A percentile compares a stretch with the other conserved stretches of the same genome.
Conservation (phyloP, 2,329 filamentous ascomycete species). For the Scleromitrula shiraiana region DNA sequence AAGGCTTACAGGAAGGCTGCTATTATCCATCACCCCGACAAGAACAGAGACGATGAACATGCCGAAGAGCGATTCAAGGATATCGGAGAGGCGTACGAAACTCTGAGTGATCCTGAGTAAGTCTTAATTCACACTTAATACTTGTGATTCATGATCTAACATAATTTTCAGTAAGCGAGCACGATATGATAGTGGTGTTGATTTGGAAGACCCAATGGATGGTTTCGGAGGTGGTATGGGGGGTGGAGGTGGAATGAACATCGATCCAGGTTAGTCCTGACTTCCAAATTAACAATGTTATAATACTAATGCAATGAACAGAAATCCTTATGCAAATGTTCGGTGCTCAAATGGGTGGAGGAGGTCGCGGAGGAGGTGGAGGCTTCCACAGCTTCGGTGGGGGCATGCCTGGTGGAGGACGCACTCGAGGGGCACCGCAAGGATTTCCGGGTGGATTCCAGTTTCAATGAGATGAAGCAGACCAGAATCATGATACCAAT, state of each 20-base stretch:
- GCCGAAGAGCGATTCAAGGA: constrained; percentile 96
- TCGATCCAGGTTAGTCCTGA: constrained; percentile 22
- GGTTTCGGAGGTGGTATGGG: constrained; percentile 56
- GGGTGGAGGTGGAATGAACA: constrained; percentile 36
- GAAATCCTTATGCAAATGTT: constrained; percentile 32
- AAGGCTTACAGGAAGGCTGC: constrained; percentile 94
- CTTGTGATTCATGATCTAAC: constrained; percentile 33
- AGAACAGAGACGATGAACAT: constrained; percentile 79
- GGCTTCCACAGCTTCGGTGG: constrained; percentile 40
- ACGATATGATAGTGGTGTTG: constrained; percentile 85
- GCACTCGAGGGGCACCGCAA: constrained; percentile 27
- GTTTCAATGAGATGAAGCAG: constrained; percentile 40
- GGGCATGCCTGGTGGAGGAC: constrained; percentile 37
- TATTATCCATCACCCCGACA: constrained; percentile 92
- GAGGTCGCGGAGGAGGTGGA: constrained; percentile 41
- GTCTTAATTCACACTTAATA: constrained; percentile 31
- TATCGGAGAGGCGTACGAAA: constrained; percentile 94
- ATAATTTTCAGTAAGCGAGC: constrained; percentile 61
- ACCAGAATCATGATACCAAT: constrained; percentile 5
- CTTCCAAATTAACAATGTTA: not conserved
- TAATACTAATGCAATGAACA: not conserved
- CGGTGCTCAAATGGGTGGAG: constrained; percentile 31
- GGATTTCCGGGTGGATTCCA: constrained; percentile 48
- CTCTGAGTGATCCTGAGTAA: constrained; percentile 85
- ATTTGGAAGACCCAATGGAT: constrained; percentile 79